Evolutionary conservation across 2,329 filamentous ascomycete genomes (phyloP), one percentile per base, ranked within the genome.

Genomic region (Nannizzia gypsea): DNA sequence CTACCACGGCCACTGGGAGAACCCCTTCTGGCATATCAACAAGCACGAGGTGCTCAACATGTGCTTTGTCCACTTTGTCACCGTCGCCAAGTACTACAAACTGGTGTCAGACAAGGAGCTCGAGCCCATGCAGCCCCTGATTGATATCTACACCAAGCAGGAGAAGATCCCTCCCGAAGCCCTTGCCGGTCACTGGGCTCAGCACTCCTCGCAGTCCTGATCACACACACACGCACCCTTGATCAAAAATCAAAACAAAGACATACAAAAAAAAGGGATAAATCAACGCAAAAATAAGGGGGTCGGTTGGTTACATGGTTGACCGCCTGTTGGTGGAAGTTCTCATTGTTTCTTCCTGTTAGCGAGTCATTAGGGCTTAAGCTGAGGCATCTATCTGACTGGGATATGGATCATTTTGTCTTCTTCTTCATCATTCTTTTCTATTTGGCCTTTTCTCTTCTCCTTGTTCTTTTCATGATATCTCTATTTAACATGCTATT

Each of bases 1-100:
- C 63, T 99, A 99, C 79, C 96, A 95, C 82, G 89, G 91, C 60
- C 93, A 99, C 74, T 99, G 89, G 74, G 78, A 85, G 62, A 87
- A 90, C 66, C 88, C 87, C 3, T 90, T 90, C 74, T 92, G 90
- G 75, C 86, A 91, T 72, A 80, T 92, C 65, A 90, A 88, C 76
- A 75, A 76, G 61, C 75, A 77, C 59, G 73, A 90, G 71, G 86
- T 89, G 67, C 80, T 92, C 63, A 93, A 93, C 78, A 90, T 87
- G 72, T 90, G 88, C 74, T 93, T 93, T 73, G 88, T 87, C 52
- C 88, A 92, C 76, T 93, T 92, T 66, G 81, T 91, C 63, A 81
- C 89, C 22, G 89, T 89, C 3, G 87, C 87, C 50, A 90, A 88
- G 59, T 87, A 88, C 55, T 83, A 90, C 65, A 87, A 88, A 67